These are phyloP conservation scores for Sporothrix inflata DNA, from an alignment of 2,329 filamentous ascomycete genomes.

Conservation along the genomic window DNA sequence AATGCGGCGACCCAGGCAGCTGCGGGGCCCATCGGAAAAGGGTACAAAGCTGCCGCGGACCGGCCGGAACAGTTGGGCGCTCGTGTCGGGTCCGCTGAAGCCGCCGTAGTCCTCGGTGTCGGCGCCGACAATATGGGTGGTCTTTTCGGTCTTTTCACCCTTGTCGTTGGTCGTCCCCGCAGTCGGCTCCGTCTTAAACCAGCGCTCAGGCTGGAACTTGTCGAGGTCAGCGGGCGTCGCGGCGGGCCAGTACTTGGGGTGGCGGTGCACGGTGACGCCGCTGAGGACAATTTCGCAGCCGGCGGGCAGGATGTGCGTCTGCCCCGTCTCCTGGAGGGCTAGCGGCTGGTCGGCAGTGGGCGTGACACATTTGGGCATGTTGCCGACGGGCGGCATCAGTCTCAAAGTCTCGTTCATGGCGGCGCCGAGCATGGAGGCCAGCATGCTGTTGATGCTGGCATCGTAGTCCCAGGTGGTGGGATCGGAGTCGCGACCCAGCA, in stretches of 20 bases:
- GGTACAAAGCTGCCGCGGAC: constrained; percentile 60
- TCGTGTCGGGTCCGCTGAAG: constrained; percentile 63
- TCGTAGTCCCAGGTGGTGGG: constrained; percentile 73
- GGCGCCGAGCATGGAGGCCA: constrained; percentile 71
- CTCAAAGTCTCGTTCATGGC: constrained; percentile 79
- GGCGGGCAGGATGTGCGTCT: constrained; percentile 60
- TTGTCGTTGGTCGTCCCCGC: not conserved
- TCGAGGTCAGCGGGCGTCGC: constrained; percentile 62
- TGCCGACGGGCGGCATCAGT: constrained; percentile 69
- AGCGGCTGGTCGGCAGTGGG: constrained; percentile 58
- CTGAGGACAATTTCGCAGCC: constrained; percentile 59
- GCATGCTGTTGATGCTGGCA: constrained; percentile 63
- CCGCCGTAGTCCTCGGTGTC: constrained; percentile 61
- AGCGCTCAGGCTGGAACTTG: constrained; percentile 73
- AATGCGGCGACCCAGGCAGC: constrained; percentile 61
- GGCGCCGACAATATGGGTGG: constrained; percentile 41
- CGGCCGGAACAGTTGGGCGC: constrained; percentile 63
- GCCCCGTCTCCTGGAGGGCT: constrained; percentile 60
- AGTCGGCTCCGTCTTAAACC: constrained; percentile 54
- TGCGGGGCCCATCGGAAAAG: constrained; percentile 61
- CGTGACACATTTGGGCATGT: constrained; percentile 69
- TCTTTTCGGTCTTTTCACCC: constrained; percentile 32
- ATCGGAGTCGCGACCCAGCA: constrained; percentile 60
- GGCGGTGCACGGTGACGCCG: constrained; percentile 62
- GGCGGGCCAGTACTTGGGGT: constrained; percentile 73